A percentile compares a stretch with the other conserved stretches of the same genome.
Evolutionary conservation across 2,329 filamentous ascomycete genomes (phyloP).

Genomic region (Clarireedia homoeocarpa): DNA sequence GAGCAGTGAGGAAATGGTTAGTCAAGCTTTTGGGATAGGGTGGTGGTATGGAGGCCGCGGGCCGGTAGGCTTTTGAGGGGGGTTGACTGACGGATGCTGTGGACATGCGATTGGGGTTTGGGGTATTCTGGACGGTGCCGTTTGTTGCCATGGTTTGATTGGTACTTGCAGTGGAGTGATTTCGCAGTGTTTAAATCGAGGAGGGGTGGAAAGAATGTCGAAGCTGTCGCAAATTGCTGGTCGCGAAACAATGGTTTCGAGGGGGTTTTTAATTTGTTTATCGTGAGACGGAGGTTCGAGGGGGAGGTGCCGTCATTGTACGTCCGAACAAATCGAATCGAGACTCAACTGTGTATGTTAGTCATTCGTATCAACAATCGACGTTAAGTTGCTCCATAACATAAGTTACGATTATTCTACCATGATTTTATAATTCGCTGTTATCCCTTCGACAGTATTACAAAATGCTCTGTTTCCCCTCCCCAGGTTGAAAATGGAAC

Average conservation of each 20-base stretch:
- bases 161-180: background rate
- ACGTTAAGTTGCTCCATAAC: no score
- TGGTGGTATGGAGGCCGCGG: background rate
- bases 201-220: background rate
- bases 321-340: no score
- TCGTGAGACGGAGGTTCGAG: no score
- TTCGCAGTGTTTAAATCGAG: background rate
- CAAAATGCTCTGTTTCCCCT: background rate
- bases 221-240: no score
- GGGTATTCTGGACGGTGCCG: constrained; percentile 14
- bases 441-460: background rate
- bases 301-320: no score
- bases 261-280: no score
- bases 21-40: background rate
- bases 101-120: constrained; percentile 15
- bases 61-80: background rate
- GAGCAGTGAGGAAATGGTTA: background rate
- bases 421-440: background rate
- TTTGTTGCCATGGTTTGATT: constrained; percentile 13
- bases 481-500: constrained; percentile 1
- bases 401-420: background rate
- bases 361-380: no score
- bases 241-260: no score
- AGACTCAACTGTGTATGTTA: no score
- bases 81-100: constrained; percentile 13